phyloP scores from a whole-genome alignment of 768 basidiomycete genomes.

The Tylopilus sp. region DNA sequence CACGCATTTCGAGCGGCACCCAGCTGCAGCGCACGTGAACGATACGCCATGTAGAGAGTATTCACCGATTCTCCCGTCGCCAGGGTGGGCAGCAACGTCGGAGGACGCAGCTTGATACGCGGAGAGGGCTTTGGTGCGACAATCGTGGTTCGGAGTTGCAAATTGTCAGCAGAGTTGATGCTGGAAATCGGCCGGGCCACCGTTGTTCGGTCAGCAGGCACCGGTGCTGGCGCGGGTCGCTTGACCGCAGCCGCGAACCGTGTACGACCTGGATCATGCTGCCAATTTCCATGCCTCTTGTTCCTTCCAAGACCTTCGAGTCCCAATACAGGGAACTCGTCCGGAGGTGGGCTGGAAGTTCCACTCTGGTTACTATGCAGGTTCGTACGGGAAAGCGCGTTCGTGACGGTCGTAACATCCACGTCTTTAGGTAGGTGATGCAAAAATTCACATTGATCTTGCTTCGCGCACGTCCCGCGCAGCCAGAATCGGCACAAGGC shows the following conservation, averaged over 20 bases:
- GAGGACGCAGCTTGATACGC: conserved; percentile 78
- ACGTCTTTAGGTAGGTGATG: conserved; percentile 87
- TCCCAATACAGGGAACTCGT: conserved; percentile 73
- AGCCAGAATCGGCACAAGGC: conserved; percentile 98
- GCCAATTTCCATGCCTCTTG: conserved; percentile 40
- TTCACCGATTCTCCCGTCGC: conserved; percentile 81
- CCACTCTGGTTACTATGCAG: conserved; percentile 47
- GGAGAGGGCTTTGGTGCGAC: conserved; percentile 81
- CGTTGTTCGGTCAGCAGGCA: conserved; percentile 36
- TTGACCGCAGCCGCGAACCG: conserved; percentile 91
- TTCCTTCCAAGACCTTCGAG: conserved; percentile 41
- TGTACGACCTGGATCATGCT: conserved; percentile 82
- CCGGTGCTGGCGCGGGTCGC: conserved; percentile 41
- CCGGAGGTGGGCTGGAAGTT: conserved; percentile 31
- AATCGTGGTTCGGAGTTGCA: conserved; percentile 64
- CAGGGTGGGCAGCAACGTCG: conserved; percentile 82
- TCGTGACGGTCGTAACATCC: conserved; percentile 67
- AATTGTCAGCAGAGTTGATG: conserved; percentile 48
- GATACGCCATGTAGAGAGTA: conserved; percentile 83
- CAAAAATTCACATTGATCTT: conserved; percentile 93
- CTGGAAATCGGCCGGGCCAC: conserved; percentile 54
- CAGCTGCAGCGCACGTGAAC: conserved; percentile 83
- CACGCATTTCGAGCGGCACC: conserved; percentile 94
- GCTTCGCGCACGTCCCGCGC: conserved; percentile 94
- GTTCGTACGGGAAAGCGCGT: conserved; percentile 64